phyloP scores from a whole-genome alignment of 208 protist species.

The Polymyxa betae region DNA sequence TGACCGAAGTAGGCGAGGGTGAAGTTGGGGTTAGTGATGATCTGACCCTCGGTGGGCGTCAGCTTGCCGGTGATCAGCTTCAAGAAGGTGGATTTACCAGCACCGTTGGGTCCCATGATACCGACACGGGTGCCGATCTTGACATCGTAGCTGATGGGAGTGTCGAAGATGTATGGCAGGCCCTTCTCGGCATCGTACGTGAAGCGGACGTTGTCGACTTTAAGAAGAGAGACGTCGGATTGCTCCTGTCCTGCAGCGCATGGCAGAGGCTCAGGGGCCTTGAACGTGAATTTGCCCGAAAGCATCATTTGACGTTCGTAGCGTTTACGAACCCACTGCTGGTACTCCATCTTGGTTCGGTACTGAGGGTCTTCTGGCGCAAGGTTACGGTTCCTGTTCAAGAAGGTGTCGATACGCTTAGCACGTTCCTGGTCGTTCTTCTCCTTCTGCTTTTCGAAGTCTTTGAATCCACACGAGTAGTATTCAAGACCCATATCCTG shows the following conservation, averaged over 20 bases:
- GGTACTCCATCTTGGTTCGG: conserved; percentile 19
- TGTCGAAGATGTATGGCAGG: conserved; percentile 54
- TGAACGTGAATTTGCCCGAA: conserved; percentile 55
- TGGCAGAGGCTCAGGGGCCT: conserved; percentile 45
- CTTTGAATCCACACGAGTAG: conserved; percentile 37
- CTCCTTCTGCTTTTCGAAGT: conserved; percentile 56
- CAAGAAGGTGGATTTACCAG: conserved; percentile 64
- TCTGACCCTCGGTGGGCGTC: conserved; percentile 19
- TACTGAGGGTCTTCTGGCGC: conserved; percentile 10
- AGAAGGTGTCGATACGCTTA: conserved; percentile 20
- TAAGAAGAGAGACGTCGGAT: conserved; percentile 18
- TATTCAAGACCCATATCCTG: conserved; percentile 46
- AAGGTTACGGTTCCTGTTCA: conserved; percentile 40
- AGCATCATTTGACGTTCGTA: conserved; percentile 28
- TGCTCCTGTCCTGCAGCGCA: neutral
- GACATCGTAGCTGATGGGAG: conserved; percentile 19
- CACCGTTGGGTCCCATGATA: conserved; percentile 66
- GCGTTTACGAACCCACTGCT: neutral
- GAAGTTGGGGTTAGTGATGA: conserved; percentile 4
- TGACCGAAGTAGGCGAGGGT: conserved; percentile 52
- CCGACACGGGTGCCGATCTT: conserved; percentile 57
- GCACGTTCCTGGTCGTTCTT: neutral
- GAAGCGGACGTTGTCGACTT: conserved; percentile 50
- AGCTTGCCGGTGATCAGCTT: conserved; percentile 58
- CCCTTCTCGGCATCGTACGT: neutral